These are phyloP conservation scores for Vitis hybrid DNA, from an alignment of 177 flowering plant genomes.

Conservation along the genomic window DNA sequence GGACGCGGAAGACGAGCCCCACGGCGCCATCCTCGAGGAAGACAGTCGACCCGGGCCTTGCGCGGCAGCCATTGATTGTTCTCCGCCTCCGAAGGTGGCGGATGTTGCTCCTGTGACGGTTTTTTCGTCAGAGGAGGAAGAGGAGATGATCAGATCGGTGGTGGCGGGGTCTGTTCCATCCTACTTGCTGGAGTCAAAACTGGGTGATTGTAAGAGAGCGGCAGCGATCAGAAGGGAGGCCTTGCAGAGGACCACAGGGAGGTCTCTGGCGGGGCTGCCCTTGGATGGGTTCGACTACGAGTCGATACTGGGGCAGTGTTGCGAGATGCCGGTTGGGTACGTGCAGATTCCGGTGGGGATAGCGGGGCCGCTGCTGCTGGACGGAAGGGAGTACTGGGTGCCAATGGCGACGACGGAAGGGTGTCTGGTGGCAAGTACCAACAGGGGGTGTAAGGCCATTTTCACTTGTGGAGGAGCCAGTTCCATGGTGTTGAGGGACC, in stretches of 20 bases:
- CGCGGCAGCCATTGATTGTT: neutral
- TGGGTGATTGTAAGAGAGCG: slow-evolving; percentile 37
- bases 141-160: slow-evolving; percentile 20
- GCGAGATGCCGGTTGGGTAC: slow-evolving; percentile 39
- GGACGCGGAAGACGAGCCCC: slow-evolving; percentile 11
- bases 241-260: slow-evolving; percentile 27
- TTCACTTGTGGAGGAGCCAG: slow-evolving; percentile 32
- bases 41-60: slow-evolving; percentile 9
- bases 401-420: slow-evolving; percentile 47
- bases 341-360: slow-evolving; percentile 36
- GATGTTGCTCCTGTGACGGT: too few species aligned
- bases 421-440: slow-evolving; percentile 34
- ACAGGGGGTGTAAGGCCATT: slow-evolving; percentile 40
- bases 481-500: slow-evolving; percentile 27
- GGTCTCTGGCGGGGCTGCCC: slow-evolving; percentile 27
- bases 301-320: slow-evolving; percentile 38
- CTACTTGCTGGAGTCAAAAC: slow-evolving; percentile 21
- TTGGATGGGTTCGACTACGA: slow-evolving; percentile 37
- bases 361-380: slow-evolving; percentile 30
- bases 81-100: neutral
- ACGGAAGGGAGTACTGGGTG: slow-evolving; percentile 25
- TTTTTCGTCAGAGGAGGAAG: slow-evolving; percentile 20
- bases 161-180: slow-evolving; percentile 22
- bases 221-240: slow-evolving; percentile 29
- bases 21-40: neutral